Conservation (phyloP, 305 asterid genomes). For the Solanum chacoense region DNA sequence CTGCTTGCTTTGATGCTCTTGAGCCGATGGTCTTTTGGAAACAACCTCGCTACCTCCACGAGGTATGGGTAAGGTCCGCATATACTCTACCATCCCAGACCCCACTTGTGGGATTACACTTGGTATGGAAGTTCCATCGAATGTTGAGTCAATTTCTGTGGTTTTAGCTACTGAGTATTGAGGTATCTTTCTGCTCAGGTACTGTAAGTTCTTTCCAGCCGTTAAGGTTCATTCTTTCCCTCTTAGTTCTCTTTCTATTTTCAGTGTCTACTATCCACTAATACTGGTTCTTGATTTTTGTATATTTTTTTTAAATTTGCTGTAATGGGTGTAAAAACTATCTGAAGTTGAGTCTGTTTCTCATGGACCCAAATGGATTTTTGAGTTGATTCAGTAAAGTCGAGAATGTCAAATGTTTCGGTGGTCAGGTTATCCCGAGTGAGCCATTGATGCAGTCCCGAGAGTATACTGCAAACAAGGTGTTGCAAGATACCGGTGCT, state of each 20-base stretch:
- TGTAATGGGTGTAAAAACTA: not conserved
- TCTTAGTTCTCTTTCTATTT: not conserved
- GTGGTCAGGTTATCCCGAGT: slow-evolving; percentile 64
- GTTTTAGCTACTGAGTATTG: not conserved
- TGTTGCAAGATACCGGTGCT: slow-evolving; percentile 55
- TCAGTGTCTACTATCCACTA: not conserved
- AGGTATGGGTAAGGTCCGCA: not conserved
- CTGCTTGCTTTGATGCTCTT: not conserved
- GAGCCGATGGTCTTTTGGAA: not conserved
- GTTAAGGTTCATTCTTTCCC: not conserved
- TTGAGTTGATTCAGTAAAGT: slow-evolving; percentile 27
- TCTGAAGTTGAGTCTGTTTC: not conserved
- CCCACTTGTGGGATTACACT: not conserved
- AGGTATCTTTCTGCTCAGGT: not conserved
- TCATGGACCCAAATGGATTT: not conserved
- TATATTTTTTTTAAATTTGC: not conserved
- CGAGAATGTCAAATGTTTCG: slow-evolving; percentile 67
- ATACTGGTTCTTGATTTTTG: not conserved
- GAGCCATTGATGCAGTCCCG: slow-evolving; percentile 50
- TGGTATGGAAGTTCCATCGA: not conserved
- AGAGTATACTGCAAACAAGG: slow-evolving; percentile 31
- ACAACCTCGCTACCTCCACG: not conserved
- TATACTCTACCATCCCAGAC: not conserved
- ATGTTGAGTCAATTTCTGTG: not conserved
- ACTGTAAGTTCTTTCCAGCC: not conserved